phyloP scores from a whole-genome alignment of 106 monocot species.

The Acorus calamus region DNA sequence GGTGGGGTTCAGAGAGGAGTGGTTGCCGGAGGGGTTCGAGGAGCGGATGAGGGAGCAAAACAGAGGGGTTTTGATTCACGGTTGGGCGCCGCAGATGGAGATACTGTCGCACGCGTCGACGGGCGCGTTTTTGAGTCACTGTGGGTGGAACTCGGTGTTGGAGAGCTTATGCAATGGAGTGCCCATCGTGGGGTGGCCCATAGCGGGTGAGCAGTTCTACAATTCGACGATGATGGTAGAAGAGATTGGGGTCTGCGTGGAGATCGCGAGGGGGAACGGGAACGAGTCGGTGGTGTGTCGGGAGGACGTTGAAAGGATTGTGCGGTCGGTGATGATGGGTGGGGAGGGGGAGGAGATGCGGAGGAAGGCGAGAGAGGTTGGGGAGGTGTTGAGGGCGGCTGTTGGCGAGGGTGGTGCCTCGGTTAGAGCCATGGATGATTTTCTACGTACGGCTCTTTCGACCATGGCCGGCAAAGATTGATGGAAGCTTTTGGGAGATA shows the following conservation, averaged over 20 bases:
- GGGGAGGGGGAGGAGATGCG: slow-evolving; percentile 5
- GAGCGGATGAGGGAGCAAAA: slow-evolving; percentile 6
- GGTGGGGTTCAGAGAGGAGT: slow-evolving; percentile 13
- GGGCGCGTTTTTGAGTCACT: slow-evolving; percentile 28
- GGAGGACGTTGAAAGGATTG: slow-evolving; percentile 6
- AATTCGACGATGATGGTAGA: slow-evolving; percentile 27
- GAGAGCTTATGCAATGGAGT: slow-evolving; percentile 32
- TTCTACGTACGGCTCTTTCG: slow-evolving; percentile 7
- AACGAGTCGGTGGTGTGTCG: slow-evolving; percentile 2
- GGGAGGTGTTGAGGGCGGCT: slow-evolving; percentile 11
- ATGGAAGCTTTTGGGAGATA: too few relatives aligned
- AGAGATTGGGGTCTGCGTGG: slow-evolving; percentile 22
- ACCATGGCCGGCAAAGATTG: too few relatives aligned
- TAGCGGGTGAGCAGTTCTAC: slow-evolving; percentile 25
- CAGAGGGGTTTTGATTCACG: slow-evolving; percentile 14
- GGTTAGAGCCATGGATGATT: slow-evolving; percentile 1
- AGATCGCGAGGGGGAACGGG: slow-evolving; percentile 17
- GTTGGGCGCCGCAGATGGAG: slow-evolving; percentile 38
- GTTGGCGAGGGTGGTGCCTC: slow-evolving; percentile 7
- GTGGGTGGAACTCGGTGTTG: slow-evolving; percentile 19
- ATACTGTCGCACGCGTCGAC: slow-evolving; percentile 21
- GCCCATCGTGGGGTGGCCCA: slow-evolving; percentile 33
- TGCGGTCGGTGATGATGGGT: slow-evolving; percentile 18
- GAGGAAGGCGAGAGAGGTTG: slow-evolving; percentile 7
- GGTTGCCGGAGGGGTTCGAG: slow-evolving; percentile 28